Evolutionary conservation across 208 protist species (phyloP).

Genomic region (Leishmania amazonensis): DNA sequence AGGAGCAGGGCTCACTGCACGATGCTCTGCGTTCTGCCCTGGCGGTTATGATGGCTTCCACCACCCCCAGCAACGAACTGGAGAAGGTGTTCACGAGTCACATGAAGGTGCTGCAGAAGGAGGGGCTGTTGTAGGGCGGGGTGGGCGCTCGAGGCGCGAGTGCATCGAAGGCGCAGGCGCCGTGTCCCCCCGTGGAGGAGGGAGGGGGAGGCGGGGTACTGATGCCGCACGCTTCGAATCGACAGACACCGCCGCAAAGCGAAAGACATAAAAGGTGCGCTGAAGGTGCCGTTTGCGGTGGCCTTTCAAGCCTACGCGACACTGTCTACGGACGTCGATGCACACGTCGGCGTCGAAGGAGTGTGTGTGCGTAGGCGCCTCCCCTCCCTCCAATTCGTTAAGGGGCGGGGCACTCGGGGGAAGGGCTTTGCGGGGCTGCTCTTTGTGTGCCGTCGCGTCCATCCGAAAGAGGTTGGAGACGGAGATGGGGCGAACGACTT

Average conservation of each 20-base stretch:
- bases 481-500: neutral
- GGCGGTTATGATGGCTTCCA: constrained; percentile 45
- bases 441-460: neutral
- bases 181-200: neutral
- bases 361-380: neutral
- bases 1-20: constrained; percentile 58
- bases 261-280: neutral
- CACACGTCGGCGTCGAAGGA: neutral
- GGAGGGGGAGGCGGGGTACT: neutral
- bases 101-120: constrained; percentile 41
- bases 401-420: too few species aligned
- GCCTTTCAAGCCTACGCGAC: neutral
- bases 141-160: neutral
- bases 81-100: constrained; percentile 59
- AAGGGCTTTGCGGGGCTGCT: neutral
- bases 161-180: neutral
- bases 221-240: neutral
- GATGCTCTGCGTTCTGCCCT: constrained; percentile 46
- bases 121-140: constrained; percentile 47
- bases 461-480: neutral
- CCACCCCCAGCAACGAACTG: constrained; percentile 50
- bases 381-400: neutral
- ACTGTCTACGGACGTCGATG: neutral
- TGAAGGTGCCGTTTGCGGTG: neutral
- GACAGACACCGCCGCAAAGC: neutral